Conservation (phyloP, 1,139 yeast species). For the Kurtzmaniella quercitrusa region DNA sequence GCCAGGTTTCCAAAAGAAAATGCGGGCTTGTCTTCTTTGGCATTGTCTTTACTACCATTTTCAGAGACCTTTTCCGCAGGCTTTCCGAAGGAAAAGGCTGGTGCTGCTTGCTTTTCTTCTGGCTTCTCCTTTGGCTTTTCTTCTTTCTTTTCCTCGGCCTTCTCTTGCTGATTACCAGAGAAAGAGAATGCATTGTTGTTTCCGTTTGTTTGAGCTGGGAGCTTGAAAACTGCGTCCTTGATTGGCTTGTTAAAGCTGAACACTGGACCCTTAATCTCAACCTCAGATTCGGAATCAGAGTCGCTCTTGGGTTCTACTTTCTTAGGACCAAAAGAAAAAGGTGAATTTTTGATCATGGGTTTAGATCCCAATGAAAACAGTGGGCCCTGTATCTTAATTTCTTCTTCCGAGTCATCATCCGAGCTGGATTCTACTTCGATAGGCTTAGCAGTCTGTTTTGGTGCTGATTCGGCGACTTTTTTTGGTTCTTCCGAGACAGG, state of each 20-base stretch:
- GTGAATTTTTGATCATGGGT: slow-evolving; percentile 56
- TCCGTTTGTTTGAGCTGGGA: slow-evolving; percentile 6
- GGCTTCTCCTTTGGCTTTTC: neutral
- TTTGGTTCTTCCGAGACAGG: neutral
- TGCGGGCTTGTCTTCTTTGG: slow-evolving; percentile 9
- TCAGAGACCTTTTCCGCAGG: slow-evolving; percentile 10
- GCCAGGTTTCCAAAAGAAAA: slow-evolving; percentile 13
- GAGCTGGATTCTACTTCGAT: slow-evolving; percentile 20
- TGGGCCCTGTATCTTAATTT: slow-evolving; percentile 62
- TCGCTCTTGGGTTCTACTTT: slow-evolving; percentile 32
- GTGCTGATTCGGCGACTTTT: neutral
- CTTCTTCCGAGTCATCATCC: slow-evolving; percentile 31
- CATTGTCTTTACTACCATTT: slow-evolving; percentile 8
- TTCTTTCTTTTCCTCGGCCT: neutral
- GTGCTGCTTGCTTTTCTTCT: slow-evolving; percentile 10
- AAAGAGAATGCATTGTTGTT: slow-evolving; percentile 6
- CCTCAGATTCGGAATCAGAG: slow-evolving; percentile 50
- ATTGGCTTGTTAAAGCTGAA: slow-evolving; percentile 51
- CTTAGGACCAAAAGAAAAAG: slow-evolving; percentile 53
- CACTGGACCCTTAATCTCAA: slow-evolving; percentile 63
- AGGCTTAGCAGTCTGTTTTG: slow-evolving; percentile 9
- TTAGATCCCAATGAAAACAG: slow-evolving; percentile 48
- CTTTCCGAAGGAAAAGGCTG: slow-evolving; percentile 12
- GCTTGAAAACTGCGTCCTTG: slow-evolving; percentile 47
- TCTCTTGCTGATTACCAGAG: too few relatives aligned